phyloP scores from a whole-genome alignment of 225 moss, liverwort and hornwort genomes.

The Pleurozium schreberi region DNA sequence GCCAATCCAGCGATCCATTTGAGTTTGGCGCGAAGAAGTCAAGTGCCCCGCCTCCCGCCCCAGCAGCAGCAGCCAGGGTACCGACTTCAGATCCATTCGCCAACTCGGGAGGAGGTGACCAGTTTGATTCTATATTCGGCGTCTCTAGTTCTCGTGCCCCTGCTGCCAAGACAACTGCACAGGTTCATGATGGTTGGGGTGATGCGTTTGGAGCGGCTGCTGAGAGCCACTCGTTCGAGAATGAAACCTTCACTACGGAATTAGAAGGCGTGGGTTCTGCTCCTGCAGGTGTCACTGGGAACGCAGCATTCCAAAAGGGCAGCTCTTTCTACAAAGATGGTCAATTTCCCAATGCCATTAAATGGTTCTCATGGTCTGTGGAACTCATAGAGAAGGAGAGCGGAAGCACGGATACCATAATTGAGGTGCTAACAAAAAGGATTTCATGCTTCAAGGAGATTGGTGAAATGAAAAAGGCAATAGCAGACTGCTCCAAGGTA shows the following conservation, averaged over 20 bases:
- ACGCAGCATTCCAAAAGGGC: constrained; percentile 54
- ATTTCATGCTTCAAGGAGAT: constrained; percentile 94
- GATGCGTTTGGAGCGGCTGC: constrained; percentile 49
- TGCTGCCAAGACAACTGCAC: constrained; percentile 25
- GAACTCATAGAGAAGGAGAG: constrained; percentile 60
- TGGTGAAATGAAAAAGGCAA: constrained; percentile 96
- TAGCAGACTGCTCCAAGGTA: constrained; percentile 87
- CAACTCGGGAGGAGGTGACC: constrained; percentile 29
- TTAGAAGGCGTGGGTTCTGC: constrained; percentile 87
- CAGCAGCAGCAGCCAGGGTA: constrained; percentile 9
- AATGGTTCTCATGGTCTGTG: constrained; percentile 94
- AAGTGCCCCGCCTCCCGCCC: constrained; percentile 9
- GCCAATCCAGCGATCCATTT: constrained; percentile 54
- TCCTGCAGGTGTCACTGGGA: constrained; percentile 66
- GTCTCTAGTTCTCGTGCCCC: constrained; percentile 37
- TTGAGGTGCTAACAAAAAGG: constrained; percentile 68
- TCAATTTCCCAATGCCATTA: constrained; percentile 97
- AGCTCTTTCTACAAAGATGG: constrained; percentile 76
- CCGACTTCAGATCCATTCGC: constrained; percentile 45
- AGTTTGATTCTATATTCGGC: constrained; percentile 32
- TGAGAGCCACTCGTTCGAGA: constrained; percentile 45
- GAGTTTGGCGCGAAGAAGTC: constrained; percentile 30
- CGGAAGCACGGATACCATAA: constrained; percentile 23
- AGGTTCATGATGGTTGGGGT: constrained; percentile 72
- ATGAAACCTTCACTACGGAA: constrained; percentile 71